Evolutionary conservation across 371 early-diverging fungal genomes (phyloP).

Genomic region (Mortierella polycephala): DNA sequence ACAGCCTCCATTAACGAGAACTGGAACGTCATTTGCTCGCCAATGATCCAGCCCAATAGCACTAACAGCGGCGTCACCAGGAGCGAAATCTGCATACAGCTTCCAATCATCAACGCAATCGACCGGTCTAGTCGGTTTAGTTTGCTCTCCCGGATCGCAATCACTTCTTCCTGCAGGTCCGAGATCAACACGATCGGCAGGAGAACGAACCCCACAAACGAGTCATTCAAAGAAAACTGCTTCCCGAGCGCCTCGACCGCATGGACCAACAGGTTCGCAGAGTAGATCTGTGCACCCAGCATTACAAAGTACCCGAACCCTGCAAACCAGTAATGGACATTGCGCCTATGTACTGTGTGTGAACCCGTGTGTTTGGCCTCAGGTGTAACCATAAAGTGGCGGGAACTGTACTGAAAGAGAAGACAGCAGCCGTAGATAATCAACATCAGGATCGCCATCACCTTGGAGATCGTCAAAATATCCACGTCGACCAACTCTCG

Average conservation of each 20-base stretch:
- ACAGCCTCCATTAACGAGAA: too few relatives aligned
- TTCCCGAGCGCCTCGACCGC: constrained; percentile 81
- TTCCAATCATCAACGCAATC: constrained; percentile 45
- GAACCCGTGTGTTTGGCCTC: constrained; percentile 70
- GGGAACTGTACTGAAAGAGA: constrained; percentile 67
- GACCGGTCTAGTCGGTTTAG: constrained; percentile 27
- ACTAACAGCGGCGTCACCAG: constrained; percentile 87
- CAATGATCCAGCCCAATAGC: constrained; percentile 86
- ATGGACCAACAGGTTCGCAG: constrained; percentile 84
- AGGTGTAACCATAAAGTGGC: constrained; percentile 68
- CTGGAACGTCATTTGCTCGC: constrained; percentile 48
- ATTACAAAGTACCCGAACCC: constrained; percentile 61
- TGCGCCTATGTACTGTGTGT: constrained; percentile 65
- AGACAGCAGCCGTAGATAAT: constrained; percentile 78
- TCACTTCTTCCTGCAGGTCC: constrained; percentile 48
- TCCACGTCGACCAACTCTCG: constrained; percentile 51
- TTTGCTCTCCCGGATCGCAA: constrained; percentile 34
- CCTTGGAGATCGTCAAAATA: constrained; percentile 71
- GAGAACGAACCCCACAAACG: constrained; percentile 91
- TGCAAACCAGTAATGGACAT: constrained; percentile 64
- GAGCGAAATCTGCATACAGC: constrained; percentile 79
- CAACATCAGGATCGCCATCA: constrained; percentile 79
- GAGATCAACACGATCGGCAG: constrained; percentile 79
- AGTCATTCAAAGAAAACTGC: constrained; percentile 72
- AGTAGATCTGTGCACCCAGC: constrained; percentile 70